Evolutionary conservation across 305 asterid genomes (phyloP).

Genomic region (Caryopteris hybrid): DNA sequence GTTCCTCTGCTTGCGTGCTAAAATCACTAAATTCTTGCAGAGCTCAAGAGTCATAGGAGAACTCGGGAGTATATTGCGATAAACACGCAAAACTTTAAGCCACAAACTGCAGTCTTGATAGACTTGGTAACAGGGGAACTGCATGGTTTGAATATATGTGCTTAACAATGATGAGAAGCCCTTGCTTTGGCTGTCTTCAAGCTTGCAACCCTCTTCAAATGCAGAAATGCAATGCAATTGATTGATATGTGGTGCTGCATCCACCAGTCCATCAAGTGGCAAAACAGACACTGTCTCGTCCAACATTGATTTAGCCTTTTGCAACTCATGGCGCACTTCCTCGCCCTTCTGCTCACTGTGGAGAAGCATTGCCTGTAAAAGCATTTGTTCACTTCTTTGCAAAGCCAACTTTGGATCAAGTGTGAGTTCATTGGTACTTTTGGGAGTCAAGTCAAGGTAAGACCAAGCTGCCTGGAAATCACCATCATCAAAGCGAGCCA

Average conservation of each 20-base stretch:
- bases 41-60: conserved; percentile 77
- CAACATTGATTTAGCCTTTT: conserved; percentile 79
- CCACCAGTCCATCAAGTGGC: conserved; percentile 85
- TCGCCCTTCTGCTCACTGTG: conserved; percentile 74
- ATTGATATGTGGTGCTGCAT: conserved; percentile 81
- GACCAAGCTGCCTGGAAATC: conserved; percentile 92
- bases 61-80: conserved; percentile 55
- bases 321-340: conserved; percentile 71
- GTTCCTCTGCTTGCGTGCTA: conserved; percentile 89
- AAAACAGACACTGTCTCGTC: conserved; percentile 77
- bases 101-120: conserved; percentile 91
- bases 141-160: conserved; percentile 64
- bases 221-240: conserved; percentile 81
- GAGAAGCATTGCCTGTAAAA: conserved; percentile 98
- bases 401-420: conserved; percentile 94
- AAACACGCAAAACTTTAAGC: conserved; percentile 91
- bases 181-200: conserved; percentile 43
- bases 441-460: conserved; percentile 95
- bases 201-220: conserved; percentile 67
- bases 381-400: conserved; percentile 98
- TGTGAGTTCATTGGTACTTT: conserved; percentile 86
- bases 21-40: conserved; percentile 61
- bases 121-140: conserved; percentile 56
- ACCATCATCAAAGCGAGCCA: conserved; percentile 93
- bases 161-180: conserved; percentile 49